A percentile compares a stretch with the other conserved stretches of the same genome.
Conservation (phyloP, 257 asterid species). For the Solanum pennellii region DNA sequence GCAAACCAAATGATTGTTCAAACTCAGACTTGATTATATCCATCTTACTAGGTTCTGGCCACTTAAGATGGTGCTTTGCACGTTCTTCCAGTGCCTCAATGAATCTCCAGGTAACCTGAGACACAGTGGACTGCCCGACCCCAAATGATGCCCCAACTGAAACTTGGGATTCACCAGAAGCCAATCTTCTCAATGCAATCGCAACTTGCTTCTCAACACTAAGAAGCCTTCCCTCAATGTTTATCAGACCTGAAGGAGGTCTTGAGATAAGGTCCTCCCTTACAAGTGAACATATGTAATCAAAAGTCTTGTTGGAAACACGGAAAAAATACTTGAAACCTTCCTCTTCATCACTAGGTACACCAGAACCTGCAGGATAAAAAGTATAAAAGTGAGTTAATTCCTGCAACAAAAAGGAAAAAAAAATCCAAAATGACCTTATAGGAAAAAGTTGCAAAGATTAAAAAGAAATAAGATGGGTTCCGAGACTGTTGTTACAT, state of each 20-base stretch:
- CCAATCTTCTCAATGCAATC: constrained; percentile 75
- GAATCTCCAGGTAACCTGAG: constrained; percentile 96
- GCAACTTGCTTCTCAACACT: constrained; percentile 99
- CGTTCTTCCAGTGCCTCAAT: constrained; percentile 95
- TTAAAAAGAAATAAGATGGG: background rate
- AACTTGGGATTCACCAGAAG: constrained; percentile 98
- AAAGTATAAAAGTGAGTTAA: background rate
- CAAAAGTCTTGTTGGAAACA: constrained; percentile 67
- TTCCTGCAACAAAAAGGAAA: background rate
- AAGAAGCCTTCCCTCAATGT: constrained; percentile 92
- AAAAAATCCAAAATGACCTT: background rate
- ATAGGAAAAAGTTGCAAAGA: background rate
- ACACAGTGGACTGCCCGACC: constrained; percentile 94
- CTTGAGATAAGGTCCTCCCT: constrained; percentile 91
- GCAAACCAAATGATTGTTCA: constrained; percentile 46
- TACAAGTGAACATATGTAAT: constrained; percentile 79
- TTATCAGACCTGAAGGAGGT: constrained; percentile 96
- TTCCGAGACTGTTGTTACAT: background rate
- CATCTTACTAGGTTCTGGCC: constrained; percentile 57
- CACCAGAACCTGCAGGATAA: constrained; percentile 30
- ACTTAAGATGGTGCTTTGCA: constrained; percentile 73
- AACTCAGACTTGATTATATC: constrained; percentile 47
- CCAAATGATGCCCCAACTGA: constrained; percentile 94
- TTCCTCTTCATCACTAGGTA: constrained; percentile 55
- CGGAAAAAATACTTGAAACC: constrained; percentile 83